phyloP scores from a whole-genome alignment of 257 asterid species.

The Fraxinus pennsylvanica region DNA sequence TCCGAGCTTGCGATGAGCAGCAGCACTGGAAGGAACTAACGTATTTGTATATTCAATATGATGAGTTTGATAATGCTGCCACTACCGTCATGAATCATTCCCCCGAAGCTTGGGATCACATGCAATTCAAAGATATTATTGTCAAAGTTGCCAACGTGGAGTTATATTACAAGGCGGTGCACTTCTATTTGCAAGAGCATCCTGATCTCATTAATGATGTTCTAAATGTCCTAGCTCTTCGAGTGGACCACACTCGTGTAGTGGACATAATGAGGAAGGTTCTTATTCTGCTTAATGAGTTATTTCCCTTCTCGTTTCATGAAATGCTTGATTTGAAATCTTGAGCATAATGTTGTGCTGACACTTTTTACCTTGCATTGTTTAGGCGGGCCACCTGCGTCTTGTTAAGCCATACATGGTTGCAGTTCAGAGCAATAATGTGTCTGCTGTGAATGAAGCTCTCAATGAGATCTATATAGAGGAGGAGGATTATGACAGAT shows the following conservation, averaged over 20 bases:
- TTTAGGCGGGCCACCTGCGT: conserved; percentile 91
- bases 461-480: conserved; percentile 94
- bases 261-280: conserved; percentile 99
- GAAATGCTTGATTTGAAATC: conserved; percentile 7
- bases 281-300: conserved; percentile 16
- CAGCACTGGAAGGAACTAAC: conserved; percentile 99
- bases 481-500: conserved; percentile 96
- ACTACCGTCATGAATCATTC: conserved; percentile 99
- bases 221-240: conserved; percentile 96
- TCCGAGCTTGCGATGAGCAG: conserved; percentile 99
- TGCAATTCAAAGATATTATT: conserved; percentile 95
- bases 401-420: conserved; percentile 98
- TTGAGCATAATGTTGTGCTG: conserved; percentile 23
- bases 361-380: conserved; percentile 24
- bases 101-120: conserved; percentile 99
- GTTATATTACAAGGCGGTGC: conserved; percentile 99
- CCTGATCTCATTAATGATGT: conserved; percentile 97
- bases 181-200: conserved; percentile 97
- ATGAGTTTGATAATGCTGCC: conserved; percentile 98
- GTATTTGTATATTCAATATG: conserved; percentile 87
- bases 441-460: conserved; percentile 97
- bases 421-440: conserved; percentile 98
- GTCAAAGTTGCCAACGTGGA: conserved; percentile 99
- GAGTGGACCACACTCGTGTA: conserved; percentile 92
- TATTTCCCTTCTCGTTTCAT: neutral